Conservation (phyloP, 176 grass and related monocot genomes). For the Hordeum marinum region DNA sequence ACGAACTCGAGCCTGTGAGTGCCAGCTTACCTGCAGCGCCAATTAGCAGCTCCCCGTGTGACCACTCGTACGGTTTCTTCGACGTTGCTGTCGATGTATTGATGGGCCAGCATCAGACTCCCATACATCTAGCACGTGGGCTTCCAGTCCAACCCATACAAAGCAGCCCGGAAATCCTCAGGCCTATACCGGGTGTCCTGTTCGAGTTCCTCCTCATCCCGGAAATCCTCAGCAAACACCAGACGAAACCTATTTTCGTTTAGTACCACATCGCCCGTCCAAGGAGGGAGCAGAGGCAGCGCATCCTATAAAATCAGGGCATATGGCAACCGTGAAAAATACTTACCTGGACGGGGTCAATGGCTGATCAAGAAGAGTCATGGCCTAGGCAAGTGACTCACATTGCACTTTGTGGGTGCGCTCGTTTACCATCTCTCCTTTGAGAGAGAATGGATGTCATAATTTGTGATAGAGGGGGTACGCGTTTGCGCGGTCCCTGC, state of each 20-base stretch:
- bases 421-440: slow-evolving; percentile 44
- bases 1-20: too few relatives aligned
- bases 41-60: too few relatives aligned
- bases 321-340: too few relatives aligned
- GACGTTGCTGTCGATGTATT: too few relatives aligned
- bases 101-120: too few relatives aligned
- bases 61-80: too few relatives aligned
- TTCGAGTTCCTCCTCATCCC: not conserved
- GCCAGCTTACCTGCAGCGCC: too few relatives aligned
- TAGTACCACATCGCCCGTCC: not conserved
- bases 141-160: too few relatives aligned
- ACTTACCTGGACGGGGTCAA: slow-evolving; percentile 44
- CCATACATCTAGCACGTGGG: too few relatives aligned
- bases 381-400: slow-evolving; percentile 34
- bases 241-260: not conserved
- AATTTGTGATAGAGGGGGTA: slow-evolving; percentile 50
- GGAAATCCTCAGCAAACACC: not conserved
- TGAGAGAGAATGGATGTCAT: slow-evolving; percentile 39
- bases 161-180: too few relatives aligned
- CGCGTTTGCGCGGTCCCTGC: slow-evolving; percentile 31
- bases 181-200: not conserved
- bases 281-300: not conserved
- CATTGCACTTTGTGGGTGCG: slow-evolving; percentile 34
- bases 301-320: too few relatives aligned
- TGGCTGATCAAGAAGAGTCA: not conserved